Percentiles rank a stretch among this genome's conserved stretches.
Conservation (phyloP, 805 yeast genomes). For the Tetrapisispora iriomotensis region DNA sequence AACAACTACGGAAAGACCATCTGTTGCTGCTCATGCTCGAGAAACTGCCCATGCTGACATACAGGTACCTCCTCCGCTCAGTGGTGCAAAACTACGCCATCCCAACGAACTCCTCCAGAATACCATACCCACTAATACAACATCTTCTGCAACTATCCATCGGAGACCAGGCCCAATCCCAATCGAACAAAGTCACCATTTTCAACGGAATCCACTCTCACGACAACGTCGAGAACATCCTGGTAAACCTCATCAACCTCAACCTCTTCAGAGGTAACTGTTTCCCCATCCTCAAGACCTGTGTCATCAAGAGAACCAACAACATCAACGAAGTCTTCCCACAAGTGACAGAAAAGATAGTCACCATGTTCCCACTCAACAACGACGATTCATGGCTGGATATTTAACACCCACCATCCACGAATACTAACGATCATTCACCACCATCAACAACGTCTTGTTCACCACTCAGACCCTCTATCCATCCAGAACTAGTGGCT, state of each 20-base stretch:
- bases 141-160: conserved; percentile 14
- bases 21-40: conserved; percentile 33
- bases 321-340: conserved; percentile 23
- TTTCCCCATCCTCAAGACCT: conserved; percentile 22
- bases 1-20: conserved; percentile 24
- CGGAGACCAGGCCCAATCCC: conserved; percentile 2
- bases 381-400: conserved; percentile 27
- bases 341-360: conserved; percentile 18
- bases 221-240: conserved; percentile 20
- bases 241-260: conserved; percentile 24
- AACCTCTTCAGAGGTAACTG: conserved; percentile 27
- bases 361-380: conserved; percentile 21
- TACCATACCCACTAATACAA: conserved; percentile 19
- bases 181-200: conserved; percentile 10
- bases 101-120: conserved; percentile 15
- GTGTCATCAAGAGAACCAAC: conserved; percentile 24
- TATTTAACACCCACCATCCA: no score
- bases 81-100: conserved; percentile 14
- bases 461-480: no score
- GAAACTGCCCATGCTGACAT: conserved; percentile 33
- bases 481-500: no score
- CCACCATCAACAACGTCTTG: no score
- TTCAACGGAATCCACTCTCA: conserved; percentile 19
- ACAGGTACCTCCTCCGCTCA: conserved; percentile 31
- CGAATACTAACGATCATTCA: no score